phyloP scores from a whole-genome alignment of 192 early-diverging fungal genomes.

The Phycomyces blakesleeanus region DNA sequence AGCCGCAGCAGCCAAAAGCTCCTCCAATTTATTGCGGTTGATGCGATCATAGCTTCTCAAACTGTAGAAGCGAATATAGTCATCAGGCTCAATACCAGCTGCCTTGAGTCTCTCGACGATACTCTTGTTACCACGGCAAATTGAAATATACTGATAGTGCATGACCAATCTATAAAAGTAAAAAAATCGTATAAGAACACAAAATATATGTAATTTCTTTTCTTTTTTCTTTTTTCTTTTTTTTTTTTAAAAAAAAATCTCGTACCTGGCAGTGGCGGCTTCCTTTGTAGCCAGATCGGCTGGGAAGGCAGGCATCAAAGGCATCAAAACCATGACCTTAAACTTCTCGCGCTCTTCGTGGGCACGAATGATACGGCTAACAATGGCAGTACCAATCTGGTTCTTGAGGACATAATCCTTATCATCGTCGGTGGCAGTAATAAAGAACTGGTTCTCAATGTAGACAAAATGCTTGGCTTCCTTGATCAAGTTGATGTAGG shows the following conservation, averaged over 20 bases:
- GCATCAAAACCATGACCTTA: slow-evolving; percentile 80
- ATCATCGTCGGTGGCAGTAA: slow-evolving; percentile 48
- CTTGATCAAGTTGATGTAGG: slow-evolving; percentile 69
- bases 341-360: slow-evolving; percentile 64
- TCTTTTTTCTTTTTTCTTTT: no score
- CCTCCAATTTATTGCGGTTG: slow-evolving; percentile 25
- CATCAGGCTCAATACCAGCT: slow-evolving; percentile 50
- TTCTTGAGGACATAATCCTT: slow-evolving; percentile 67
- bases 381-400: slow-evolving; percentile 74
- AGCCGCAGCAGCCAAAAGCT: slow-evolving; percentile 16
- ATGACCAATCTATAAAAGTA: slow-evolving; percentile 55
- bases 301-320: slow-evolving; percentile 85
- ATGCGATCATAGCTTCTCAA: slow-evolving; percentile 79
- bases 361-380: slow-evolving; percentile 72
- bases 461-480: slow-evolving; percentile 79
- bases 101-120: slow-evolving; percentile 55
- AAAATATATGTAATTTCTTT: no score
- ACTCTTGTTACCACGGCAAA: slow-evolving; percentile 73
- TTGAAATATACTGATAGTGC: slow-evolving; percentile 81
- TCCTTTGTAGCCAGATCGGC: slow-evolving; percentile 75
- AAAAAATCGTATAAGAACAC: neutral
- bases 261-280: slow-evolving; percentile 65
- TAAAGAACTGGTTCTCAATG: slow-evolving; percentile 92
- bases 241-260: no score
- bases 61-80: slow-evolving; percentile 78